A percentile compares a stretch with the other conserved stretches of the same genome.
These are phyloP conservation scores for Kwoniella newhampshirensis DNA, from an alignment of 768 basidiomycete species.

Conservation along the genomic window DNA sequence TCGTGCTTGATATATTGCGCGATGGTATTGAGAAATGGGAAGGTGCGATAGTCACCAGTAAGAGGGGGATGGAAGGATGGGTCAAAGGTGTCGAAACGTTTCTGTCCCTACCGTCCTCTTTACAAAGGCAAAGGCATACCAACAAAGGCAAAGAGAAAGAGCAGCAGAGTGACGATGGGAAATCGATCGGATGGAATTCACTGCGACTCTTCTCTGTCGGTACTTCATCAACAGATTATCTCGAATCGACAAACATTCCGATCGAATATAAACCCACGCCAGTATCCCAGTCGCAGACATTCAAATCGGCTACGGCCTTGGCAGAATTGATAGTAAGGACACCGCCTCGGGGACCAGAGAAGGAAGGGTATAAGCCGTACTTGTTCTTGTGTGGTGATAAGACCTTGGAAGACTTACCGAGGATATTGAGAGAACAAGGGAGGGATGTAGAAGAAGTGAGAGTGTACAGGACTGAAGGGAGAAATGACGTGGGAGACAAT, in stretches of 20 bases:
- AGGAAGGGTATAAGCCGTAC: slow-evolving; percentile 3
- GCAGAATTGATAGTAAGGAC: not conserved
- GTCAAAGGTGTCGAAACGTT: slow-evolving; percentile 6
- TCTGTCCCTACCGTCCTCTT: not conserved
- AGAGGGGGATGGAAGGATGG: slow-evolving; percentile 21
- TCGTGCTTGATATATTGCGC: slow-evolving; percentile 1
- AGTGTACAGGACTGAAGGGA: slow-evolving; percentile 5
- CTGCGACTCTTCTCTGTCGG: slow-evolving; percentile 15
- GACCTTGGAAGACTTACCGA: slow-evolving; percentile 5
- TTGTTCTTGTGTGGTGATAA: slow-evolving; percentile 13
- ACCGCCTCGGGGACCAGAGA: not conserved
- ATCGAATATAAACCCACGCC: slow-evolving; percentile 1
- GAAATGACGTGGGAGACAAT: not conserved
- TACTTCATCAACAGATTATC: slow-evolving; percentile 2
- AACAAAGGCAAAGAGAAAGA: slow-evolving; percentile 7
- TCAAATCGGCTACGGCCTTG: slow-evolving; percentile 11
- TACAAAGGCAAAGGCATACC: not conserved
- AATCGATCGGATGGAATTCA: slow-evolving; percentile 1
- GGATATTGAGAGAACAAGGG: not conserved
- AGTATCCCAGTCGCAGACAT: not conserved
- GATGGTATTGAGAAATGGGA: slow-evolving; percentile 2
- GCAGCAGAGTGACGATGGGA: too few species aligned
- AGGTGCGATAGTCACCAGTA: slow-evolving; percentile 16
- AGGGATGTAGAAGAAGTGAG: slow-evolving; percentile 8
- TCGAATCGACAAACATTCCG: not conserved